Conservation (phyloP, 2,329 filamentous ascomycete genomes). For the Aspergillus transmontanensis region DNA sequence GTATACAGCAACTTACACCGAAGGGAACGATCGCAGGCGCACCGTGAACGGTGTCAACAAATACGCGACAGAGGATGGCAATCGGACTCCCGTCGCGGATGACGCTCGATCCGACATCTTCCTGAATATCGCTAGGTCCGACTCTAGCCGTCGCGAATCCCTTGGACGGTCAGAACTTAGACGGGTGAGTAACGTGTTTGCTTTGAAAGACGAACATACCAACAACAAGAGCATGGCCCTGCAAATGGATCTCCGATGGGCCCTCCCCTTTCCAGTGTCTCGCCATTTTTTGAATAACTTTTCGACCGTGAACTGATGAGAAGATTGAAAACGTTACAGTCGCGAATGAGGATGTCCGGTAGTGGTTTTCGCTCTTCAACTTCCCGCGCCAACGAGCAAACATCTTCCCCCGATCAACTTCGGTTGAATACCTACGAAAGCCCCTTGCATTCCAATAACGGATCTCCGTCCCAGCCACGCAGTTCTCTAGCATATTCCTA, state of each 20-base stretch:
- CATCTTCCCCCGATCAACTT: slow-evolving; percentile 39
- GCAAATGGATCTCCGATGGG: background rate
- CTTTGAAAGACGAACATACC: background rate
- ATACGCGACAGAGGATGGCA: slow-evolving; percentile 32
- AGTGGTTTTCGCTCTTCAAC: slow-evolving; percentile 37
- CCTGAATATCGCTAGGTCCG: slow-evolving; percentile 49
- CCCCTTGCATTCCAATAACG: slow-evolving; percentile 39
- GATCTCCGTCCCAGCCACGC: slow-evolving; percentile 33
- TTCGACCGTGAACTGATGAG: slow-evolving; percentile 20
- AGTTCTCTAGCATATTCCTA: slow-evolving; percentile 30
- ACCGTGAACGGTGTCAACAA: slow-evolving; percentile 29
- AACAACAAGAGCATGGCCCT: background rate
- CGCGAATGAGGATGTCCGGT: slow-evolving; percentile 40
- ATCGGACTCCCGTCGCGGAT: slow-evolving; percentile 37
- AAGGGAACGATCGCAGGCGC: slow-evolving; percentile 30
- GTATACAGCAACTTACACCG: slow-evolving; percentile 33
- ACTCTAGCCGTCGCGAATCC: slow-evolving; percentile 41
- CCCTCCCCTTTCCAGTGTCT: background rate
- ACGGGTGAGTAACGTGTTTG: slow-evolving; percentile 34
- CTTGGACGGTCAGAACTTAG: slow-evolving; percentile 41
- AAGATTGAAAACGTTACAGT: slow-evolving; percentile 28
- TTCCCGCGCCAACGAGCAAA: slow-evolving; percentile 35
- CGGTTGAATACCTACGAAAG: slow-evolving; percentile 34
- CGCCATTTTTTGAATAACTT: background rate
- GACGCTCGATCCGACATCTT: slow-evolving; percentile 46